phyloP scores from a whole-genome alignment of 2,329 filamentous ascomycete genomes.

The Nigrospora osmanthi region DNA sequence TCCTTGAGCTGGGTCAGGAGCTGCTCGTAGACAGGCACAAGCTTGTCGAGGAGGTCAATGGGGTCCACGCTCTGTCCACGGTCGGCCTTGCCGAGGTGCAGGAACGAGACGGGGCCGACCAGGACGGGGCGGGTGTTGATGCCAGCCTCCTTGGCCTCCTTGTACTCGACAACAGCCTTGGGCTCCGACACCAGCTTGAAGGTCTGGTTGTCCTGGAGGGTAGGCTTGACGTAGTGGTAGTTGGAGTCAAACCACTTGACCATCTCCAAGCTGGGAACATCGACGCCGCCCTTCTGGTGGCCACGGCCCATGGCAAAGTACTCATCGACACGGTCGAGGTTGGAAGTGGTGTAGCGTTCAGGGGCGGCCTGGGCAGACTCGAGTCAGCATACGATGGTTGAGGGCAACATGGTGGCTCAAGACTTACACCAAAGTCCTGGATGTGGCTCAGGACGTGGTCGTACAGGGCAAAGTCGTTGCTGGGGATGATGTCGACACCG shows the following conservation, averaged over 20 bases:
- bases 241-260: constrained; percentile 99
- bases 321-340: constrained; percentile 82
- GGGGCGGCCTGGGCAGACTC: constrained; percentile 62
- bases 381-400: constrained; percentile 9
- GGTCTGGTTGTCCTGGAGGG: constrained; percentile 90
- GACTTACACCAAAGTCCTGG: constrained; percentile 86
- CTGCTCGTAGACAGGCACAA: constrained; percentile 90
- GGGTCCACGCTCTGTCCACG: constrained; percentile 88
- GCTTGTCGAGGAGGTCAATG: constrained; percentile 88
- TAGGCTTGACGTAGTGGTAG: constrained; percentile 99
- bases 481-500: constrained; percentile 94
- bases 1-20: constrained; percentile 89
- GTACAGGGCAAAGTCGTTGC: constrained; percentile 99
- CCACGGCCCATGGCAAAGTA: constrained; percentile 99
- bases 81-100: constrained; percentile 96
- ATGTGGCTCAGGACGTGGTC: constrained; percentile 97
- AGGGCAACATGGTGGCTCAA: background rate
- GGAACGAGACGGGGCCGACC: constrained; percentile 94
- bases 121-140: constrained; percentile 89
- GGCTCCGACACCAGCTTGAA: constrained; percentile 84
- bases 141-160: constrained; percentile 96
- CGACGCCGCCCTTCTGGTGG: constrained; percentile 88
- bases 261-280: constrained; percentile 96
- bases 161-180: constrained; percentile 92
- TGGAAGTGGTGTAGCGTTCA: constrained; percentile 87